Evolutionary conservation across 805 yeast species (phyloP), one percentile per base, ranked within the genome.

Genomic region (Vanderwaltozyma tropicalis): DNA sequence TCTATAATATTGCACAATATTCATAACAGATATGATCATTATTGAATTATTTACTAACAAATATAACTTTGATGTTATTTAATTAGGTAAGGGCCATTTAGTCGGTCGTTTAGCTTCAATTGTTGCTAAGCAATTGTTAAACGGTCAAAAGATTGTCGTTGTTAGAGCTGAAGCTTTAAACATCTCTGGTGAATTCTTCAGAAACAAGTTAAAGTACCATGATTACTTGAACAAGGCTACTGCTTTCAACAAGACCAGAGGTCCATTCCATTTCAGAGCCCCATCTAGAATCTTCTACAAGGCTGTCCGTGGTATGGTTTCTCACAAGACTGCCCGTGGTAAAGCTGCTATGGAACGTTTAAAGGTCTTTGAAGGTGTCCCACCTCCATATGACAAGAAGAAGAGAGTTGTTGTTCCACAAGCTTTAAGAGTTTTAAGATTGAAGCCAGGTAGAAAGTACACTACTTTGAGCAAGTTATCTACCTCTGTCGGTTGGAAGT

Each of bases 251-350:
- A 87, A 87, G 77, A 81, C 78, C 64, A 82, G 87, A 71, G 99
- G 98, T 77, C 97, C 97, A 66, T 92, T 89, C 96, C 99, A 92
- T 72, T 92, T 92, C 95, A 92, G 97, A 76, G 99, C 99, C 51
- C 99, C 99, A 71, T 88, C 97, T 51, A 87, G 97, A 76, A 89
- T 92, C 74, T 87, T 92, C 74, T 88, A 88, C 94, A 92, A 92
- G 83, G 96, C 99, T 65, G 72, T 92, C 69, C 84, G 95, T 69
- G 99, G 99, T 76, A 92, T 92, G 99, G 75, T 92, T 64, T 76
- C 96, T 68, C 97, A 92, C 88, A 92, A 92, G 87, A 92, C 98
- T 59, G 92, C 97, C 61, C 92, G 97, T 75, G 99, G 99, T 74
- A 83, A 85, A 78, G 97, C 97, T 67, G 99, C 99, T 63, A 72